phyloP scores from a whole-genome alignment of 1,284 basidiomycete species.

The Ceraceosorus guamensis region DNA sequence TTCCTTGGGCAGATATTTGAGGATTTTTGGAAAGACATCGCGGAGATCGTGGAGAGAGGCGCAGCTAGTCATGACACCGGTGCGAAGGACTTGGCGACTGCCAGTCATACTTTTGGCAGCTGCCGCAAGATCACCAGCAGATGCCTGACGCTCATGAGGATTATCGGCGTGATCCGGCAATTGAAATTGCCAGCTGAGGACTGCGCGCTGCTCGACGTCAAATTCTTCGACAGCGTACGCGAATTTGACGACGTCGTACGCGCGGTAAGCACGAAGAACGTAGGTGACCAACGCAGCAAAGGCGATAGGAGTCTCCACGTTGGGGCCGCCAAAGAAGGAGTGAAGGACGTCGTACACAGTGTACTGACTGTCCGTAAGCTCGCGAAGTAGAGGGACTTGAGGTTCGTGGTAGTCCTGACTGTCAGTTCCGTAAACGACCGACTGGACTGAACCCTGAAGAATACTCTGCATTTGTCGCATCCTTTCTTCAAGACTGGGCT shows the following conservation, averaged over 20 bases:
- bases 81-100: slow-evolving; percentile 33
- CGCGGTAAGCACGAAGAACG: slow-evolving; percentile 87
- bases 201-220: slow-evolving; percentile 54
- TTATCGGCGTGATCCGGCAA: slow-evolving; percentile 56
- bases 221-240: slow-evolving; percentile 74
- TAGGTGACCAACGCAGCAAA: slow-evolving; percentile 94
- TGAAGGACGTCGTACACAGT: slow-evolving; percentile 96
- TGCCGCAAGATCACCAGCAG: slow-evolving; percentile 39
- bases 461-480: slow-evolving; percentile 88
- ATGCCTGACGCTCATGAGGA: slow-evolving; percentile 41
- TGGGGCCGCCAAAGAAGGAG: slow-evolving; percentile 71
- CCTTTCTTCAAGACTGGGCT: slow-evolving; percentile 95
- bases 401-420: slow-evolving; percentile 60
- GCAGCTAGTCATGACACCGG: slow-evolving; percentile 46
- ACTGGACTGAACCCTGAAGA: slow-evolving; percentile 76
- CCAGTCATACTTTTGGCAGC: slow-evolving; percentile 28
- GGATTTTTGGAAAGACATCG: slow-evolving; percentile 32
- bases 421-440: slow-evolving; percentile 67
- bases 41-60: slow-evolving; percentile 29
- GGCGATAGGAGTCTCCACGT: slow-evolving; percentile 61
- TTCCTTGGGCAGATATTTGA: slow-evolving; percentile 28
- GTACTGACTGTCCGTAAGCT: slow-evolving; percentile 91
- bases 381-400: slow-evolving; percentile 75
- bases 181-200: slow-evolving; percentile 51
- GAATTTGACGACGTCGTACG: slow-evolving; percentile 82